Evolutionary conservation across 495 filamentous ascomycete species (phyloP), one percentile per base, ranked within the genome.

Genomic region (Clohesyomyces aquaticus): DNA sequence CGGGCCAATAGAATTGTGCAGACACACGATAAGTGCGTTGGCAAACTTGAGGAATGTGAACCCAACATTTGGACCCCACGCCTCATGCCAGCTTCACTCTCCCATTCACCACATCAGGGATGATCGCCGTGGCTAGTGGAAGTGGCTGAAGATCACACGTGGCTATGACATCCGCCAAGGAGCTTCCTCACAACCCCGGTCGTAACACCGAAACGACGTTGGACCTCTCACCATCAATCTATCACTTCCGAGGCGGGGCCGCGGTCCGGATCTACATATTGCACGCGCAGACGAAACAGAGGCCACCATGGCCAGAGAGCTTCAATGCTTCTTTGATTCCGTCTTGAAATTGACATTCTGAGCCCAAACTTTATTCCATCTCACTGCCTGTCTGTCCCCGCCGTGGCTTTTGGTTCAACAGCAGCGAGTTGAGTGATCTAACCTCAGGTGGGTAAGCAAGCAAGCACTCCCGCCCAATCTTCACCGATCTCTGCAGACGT

Each of bases 251-350:
- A 47, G n/a, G 16, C 16, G 26, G 46, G n/a, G 25, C 28, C n/a
- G 16, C 57, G 57, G 57, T 50, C 57, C 57, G 55, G 11, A 21
- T 45, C 3, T 21, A 60, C 45, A 23, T 9, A 19, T 42, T 22
- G 22, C 4, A 43, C 19, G n/a, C 12, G 18, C n/a, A 26, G 29
- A 22, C 9, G 11, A 21, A 41, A 19, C 11, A 60, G 42, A 52
- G 57, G 57, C 29, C 57, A 60, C 57, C 57, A 60, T 60, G 57
- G 48, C 26, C 57, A 43, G n/a, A 51, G 21, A 2, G n/a, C n/a
- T n/a, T n/a, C n/a, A n/a, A n/a, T n/a, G n/a, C n/a, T n/a, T n/a
- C n/a, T n/a, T n/a, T n/a, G n/a, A n/a, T n/a, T n/a, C n/a, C n/a
- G n/a, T n/a, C n/a, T n/a, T n/a, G n/a, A n/a, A n/a, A n/a, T n/a